Conservation (phyloP, 768 basidiomycete genomes). For the Candolleomyces aberdarensis region DNA sequence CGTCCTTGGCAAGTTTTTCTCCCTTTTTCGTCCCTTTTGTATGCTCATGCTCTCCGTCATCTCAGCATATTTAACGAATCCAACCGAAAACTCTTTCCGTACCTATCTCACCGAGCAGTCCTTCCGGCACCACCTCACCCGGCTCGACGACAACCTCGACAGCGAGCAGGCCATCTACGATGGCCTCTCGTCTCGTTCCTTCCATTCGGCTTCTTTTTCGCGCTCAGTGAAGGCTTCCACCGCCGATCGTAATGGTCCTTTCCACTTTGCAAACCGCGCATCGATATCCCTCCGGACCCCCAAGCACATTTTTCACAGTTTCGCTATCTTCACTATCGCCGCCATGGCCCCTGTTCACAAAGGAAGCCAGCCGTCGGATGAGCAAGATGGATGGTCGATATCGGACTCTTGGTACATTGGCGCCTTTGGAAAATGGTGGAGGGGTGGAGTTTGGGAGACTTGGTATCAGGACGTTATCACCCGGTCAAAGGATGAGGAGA, state of each 20-base stretch:
- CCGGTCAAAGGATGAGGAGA: constrained; percentile 64
- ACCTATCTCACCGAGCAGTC: constrained; percentile 96
- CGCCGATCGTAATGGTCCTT: constrained; percentile 36
- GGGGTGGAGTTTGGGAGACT: constrained; percentile 76
- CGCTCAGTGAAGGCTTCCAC: constrained; percentile 23
- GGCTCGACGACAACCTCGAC: constrained; percentile 66
- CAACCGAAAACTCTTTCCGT: constrained; percentile 90
- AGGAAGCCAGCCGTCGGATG: constrained; percentile 28
- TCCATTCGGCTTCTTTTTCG: constrained; percentile 24
- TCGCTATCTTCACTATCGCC: constrained; percentile 86
- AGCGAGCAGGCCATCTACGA: constrained; percentile 42
- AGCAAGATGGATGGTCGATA: constrained; percentile 49
- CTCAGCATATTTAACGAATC: constrained; percentile 92
- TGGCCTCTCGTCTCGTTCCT: constrained; percentile 21
- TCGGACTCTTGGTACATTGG: constrained; percentile 89
- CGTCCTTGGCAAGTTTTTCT: constrained; percentile 59
- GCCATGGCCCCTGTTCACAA: constrained; percentile 60
- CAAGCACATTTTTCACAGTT: constrained; percentile 80
- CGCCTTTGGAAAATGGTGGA: constrained; percentile 90
- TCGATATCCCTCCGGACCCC: constrained; percentile 92
- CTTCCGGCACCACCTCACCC: constrained; percentile 90
- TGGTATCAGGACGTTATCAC: constrained; percentile 72
- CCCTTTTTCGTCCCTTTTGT: constrained; percentile 10
- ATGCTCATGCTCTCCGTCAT: constrained; percentile 13
- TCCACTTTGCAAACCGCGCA: constrained; percentile 91